Evolutionary conservation across 1,139 yeast genomes (phyloP), one percentile per base, ranked within the genome.

Genomic region (Oligophagozyma castellii): DNA sequence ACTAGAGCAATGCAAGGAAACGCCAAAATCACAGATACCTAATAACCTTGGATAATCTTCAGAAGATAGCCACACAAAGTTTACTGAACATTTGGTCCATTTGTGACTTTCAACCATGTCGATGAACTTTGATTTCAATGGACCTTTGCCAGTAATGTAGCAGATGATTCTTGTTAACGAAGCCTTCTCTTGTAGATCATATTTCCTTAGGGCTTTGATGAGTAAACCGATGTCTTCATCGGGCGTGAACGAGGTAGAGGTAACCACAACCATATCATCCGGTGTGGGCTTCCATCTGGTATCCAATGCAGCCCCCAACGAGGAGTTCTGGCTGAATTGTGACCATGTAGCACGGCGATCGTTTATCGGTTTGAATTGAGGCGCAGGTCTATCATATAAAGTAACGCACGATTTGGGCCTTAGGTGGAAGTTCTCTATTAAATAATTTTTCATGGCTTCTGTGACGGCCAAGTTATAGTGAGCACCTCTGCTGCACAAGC

Each of bases 121-220:
- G 4, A 67, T 46, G 40, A 72, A 76, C 4, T 61, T 46, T 2
- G 51, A 40, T 37, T 70, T 70, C 55, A 80, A 49, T 0, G 98
- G 98, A 0, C 99, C 99, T 48, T 86, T 89, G 0, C 99, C 99
- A 0, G 99, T 92, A 14, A 92, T 76, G 14, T 86, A 57, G 31
- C 83, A 67, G 21, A 72, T 54, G 2, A 89, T 43, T 3, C 65
- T 66, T 1, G 80, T 76, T 22, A 30, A 37, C 29, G 29, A 43
- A 20, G 52, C 41, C 30, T 45, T 45, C 12, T 39, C 26, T 3
- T 48, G 42, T 27, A 53, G 36, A 32, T 80, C 92, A 42, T 81
- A 76, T 11, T 53, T 39, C 30, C 65, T 64, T 34, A 89, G 59
- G 0, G 94, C 84, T 12, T 74, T 70, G 12, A 89, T 55, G 12